Conservation (phyloP, 768 basidiomycete species). For the Leccinum disarticulatum region DNA sequence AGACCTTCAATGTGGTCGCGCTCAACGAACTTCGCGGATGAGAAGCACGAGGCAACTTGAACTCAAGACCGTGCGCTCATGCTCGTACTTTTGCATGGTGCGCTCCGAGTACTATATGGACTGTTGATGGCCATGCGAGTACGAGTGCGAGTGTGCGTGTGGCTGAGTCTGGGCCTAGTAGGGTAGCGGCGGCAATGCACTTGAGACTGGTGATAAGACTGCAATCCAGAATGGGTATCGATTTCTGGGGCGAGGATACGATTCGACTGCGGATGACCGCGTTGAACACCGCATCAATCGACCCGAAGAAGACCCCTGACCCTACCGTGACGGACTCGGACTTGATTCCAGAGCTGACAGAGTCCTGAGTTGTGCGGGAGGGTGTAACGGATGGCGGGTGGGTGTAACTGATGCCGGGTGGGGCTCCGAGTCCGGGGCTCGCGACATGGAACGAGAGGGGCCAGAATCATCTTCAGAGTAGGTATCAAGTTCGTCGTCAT, state of each 20-base stretch:
- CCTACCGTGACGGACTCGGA: constrained; percentile 28
- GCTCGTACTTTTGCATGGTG: constrained; percentile 20
- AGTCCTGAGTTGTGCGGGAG: constrained; percentile 57
- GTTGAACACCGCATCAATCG: constrained; percentile 29
- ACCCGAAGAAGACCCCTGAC: constrained; percentile 28
- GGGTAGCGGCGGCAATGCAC: not conserved
- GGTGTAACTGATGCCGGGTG: constrained; percentile 47
- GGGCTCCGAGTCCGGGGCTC: constrained; percentile 30
- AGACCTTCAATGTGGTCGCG: constrained; percentile 24
- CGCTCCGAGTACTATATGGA: constrained; percentile 24
- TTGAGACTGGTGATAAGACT: constrained; percentile 13
- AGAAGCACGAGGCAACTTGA: constrained; percentile 25
- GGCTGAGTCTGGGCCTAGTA: not conserved
- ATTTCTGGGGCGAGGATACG: constrained; percentile 20
- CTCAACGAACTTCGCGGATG: constrained; percentile 21
- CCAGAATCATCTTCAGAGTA: constrained; percentile 64
- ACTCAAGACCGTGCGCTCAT: constrained; percentile 26
- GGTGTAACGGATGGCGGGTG: no score
- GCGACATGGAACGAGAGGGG: constrained; percentile 32
- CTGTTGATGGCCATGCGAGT: constrained; percentile 6
- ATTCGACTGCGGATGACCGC: constrained; percentile 27
- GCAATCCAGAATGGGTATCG: constrained; percentile 13
- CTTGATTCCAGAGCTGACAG: constrained; percentile 29
- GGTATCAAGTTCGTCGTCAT: constrained; percentile 69
- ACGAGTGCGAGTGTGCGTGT: constrained; percentile 1